phyloP scores from a whole-genome alignment of 257 asterid species.

The Paulownia fortunei region DNA sequence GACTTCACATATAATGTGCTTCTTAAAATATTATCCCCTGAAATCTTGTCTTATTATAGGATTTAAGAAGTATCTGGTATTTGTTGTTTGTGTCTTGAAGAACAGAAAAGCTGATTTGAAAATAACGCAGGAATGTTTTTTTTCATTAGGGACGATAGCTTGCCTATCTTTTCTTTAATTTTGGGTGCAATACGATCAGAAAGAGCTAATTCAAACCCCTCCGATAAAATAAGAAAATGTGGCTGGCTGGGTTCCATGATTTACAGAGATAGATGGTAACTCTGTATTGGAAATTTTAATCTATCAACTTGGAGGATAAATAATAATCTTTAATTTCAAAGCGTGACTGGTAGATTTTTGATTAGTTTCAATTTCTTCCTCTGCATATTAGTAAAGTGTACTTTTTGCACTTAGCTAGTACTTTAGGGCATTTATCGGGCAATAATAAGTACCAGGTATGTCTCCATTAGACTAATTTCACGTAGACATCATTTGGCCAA shows the following conservation, averaged over 20 bases:
- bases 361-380: neutral
- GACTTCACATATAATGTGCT: neutral
- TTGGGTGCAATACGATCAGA: neutral
- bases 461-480: neutral
- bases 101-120: neutral
- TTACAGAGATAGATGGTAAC: neutral
- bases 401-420: neutral
- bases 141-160: neutral
- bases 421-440: constrained; percentile 6
- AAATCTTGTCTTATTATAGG: neutral
- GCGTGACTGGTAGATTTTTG: neutral
- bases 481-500: neutral
- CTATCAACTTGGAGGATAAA: neutral
- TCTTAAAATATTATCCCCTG: neutral
- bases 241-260: constrained; percentile 6
- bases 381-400: neutral
- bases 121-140: neutral
- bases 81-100: neutral
- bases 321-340: neutral
- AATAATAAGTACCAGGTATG: neutral
- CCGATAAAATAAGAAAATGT: neutral
- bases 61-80: neutral
- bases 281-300: neutral
- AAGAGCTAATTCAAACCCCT: constrained; percentile 6
- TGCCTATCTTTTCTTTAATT: neutral